Evolutionary conservation across 768 basidiomycete species (phyloP), one percentile per base, ranked within the genome.

Genomic region (Calvatia gigantea): DNA sequence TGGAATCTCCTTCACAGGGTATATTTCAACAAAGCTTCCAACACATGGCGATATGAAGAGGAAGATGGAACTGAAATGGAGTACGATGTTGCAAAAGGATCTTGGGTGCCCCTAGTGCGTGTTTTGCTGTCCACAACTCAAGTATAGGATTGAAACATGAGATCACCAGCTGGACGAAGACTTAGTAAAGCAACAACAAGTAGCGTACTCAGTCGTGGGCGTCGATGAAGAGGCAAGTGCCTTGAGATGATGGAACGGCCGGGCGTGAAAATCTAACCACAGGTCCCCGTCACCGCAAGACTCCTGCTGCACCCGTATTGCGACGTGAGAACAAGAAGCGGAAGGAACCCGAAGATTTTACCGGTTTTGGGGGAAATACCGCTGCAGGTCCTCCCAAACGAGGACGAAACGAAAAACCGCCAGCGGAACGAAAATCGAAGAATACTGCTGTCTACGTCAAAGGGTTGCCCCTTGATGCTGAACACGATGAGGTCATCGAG

Each of bases 361-460:
- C 85, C 6, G 54, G 57, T 4, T 82, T 79, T 1, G 65, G 77
- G 15, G 59, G 66, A 48, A 67, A 42, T 35, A 43, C 71, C 33
- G 74, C 73, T 43, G 64, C 76, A 2, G 82, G 76, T 0, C 78
- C 80, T 7, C 81, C 85, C 46, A 94, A 93, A 70, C 84, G 86
- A 42, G 84, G 85, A 37, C 85, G 85, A 68, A 80, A 74, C 56
- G 76, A 78, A 31, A 78, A 77, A 58, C 69, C 72, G 0, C 58
- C 69, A 8, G 58, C 56, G n/a, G 82, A 83, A 64, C 77, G 78
- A 50, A 88, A 81, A 59, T 91, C 94, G 41, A 95, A 94, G 71
- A 94, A 95, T 68, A 97, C 94, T 0, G 93, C 92, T 3, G 83
- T 98, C 39, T 98, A 88, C 70, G 86, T 98, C 38, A 89, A 91